These are phyloP conservation scores for Globisporangium canariense DNA, from an alignment of 352 stramenopile genomes.

Conservation along the genomic window DNA sequence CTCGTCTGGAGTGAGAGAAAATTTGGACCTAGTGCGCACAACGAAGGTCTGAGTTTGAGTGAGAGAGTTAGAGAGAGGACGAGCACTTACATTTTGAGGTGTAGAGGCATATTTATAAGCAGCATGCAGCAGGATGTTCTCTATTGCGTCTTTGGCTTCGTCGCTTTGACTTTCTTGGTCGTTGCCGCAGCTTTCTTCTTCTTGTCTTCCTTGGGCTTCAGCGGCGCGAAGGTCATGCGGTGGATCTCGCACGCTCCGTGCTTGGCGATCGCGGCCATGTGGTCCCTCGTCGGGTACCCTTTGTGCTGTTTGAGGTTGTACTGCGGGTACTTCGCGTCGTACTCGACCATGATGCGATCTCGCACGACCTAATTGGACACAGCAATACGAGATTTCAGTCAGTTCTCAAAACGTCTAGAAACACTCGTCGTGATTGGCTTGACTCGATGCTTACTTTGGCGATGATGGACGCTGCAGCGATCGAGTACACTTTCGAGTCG, in stretches of 20 bases:
- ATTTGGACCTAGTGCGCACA: not conserved
- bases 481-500: slow-evolving; percentile 94
- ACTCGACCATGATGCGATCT: slow-evolving; percentile 96
- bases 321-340: slow-evolving; percentile 90
- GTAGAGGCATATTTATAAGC: slow-evolving; percentile 11
- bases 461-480: slow-evolving; percentile 97
- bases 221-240: slow-evolving; percentile 94
- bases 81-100: slow-evolving; percentile 2
- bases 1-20: not conserved
- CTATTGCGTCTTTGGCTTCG: slow-evolving; percentile 1
- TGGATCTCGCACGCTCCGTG: slow-evolving; percentile 94
- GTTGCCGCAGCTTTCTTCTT: slow-evolving; percentile 14
- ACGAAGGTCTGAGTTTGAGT: slow-evolving; percentile 3
- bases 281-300: slow-evolving; percentile 93
- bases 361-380: slow-evolving; percentile 78
- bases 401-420: too few species aligned
- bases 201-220: slow-evolving; percentile 78
- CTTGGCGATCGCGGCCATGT: slow-evolving; percentile 87
- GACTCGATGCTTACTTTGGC: slow-evolving; percentile 73
- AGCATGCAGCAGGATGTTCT: not conserved
- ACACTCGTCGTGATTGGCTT: too few species aligned
- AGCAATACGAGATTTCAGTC: not conserved
- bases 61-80: slow-evolving; percentile 2
- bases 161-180: slow-evolving; percentile 16
- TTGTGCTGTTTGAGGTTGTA: slow-evolving; percentile 97